phyloP scores from a whole-genome alignment of 306 rosid genomes.

The Senna tora region DNA sequence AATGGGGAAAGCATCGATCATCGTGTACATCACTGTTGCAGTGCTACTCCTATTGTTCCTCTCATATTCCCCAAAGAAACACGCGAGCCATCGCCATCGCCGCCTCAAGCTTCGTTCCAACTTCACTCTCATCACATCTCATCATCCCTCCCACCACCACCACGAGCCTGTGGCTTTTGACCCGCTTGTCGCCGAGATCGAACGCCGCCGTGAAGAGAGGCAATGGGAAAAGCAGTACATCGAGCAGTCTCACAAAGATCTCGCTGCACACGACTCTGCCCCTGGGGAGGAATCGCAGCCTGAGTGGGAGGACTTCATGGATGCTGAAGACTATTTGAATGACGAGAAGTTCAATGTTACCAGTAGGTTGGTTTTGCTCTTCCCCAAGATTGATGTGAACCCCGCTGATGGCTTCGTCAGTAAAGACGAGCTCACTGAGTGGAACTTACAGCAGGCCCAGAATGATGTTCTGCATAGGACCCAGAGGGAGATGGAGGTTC shows the following conservation, averaged over 20 bases:
- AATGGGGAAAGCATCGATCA: conserved; percentile 66
- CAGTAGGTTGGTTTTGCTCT: conserved; percentile 56
- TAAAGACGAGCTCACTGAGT: conserved; percentile 73
- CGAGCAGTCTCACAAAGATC: conserved; percentile 59
- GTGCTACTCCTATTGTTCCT: conserved; percentile 59
- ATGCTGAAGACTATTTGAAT: conserved; percentile 85
- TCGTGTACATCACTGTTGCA: conserved; percentile 60
- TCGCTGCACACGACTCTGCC: conserved; percentile 44
- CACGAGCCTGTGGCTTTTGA: conserved; percentile 66
- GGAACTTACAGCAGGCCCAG: conserved; percentile 78
- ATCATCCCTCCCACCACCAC: conserved; percentile 48
- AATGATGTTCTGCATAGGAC: conserved; percentile 75
- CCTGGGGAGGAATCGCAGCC: conserved; percentile 81
- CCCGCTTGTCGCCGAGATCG: conserved; percentile 85
- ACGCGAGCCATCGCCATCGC: conserved; percentile 65
- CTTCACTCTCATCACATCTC: conserved; percentile 57
- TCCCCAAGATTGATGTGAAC: conserved; percentile 77
- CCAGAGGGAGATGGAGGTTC: conserved; percentile 81
- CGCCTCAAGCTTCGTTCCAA: conserved; percentile 88
- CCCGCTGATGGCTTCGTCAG: conserved; percentile 67
- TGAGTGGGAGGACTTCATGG: conserved; percentile 89
- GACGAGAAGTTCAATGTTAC: conserved; percentile 89
- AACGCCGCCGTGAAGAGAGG: conserved; percentile 86
- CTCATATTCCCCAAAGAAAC: conserved; percentile 59
- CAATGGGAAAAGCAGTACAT: conserved; percentile 78